These are phyloP conservation scores for Rossbeevera mucosa DNA, from an alignment of 768 basidiomycete species.

Conservation along the genomic window DNA sequence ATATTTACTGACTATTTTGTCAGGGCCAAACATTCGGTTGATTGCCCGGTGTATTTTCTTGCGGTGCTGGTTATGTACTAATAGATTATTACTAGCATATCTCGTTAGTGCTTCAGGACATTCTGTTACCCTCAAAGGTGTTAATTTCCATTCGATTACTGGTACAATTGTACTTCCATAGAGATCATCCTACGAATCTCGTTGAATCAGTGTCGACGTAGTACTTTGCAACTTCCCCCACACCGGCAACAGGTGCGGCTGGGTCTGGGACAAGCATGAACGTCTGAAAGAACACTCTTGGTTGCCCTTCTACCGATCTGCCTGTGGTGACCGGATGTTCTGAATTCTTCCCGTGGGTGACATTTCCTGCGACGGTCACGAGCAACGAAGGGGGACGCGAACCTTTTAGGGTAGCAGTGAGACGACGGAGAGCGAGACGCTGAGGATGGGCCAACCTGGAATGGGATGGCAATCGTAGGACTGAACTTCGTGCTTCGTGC, in stretches of 20 bases:
- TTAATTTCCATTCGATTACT: not conserved
- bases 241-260: slow-evolving; percentile 54
- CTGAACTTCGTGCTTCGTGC: slow-evolving; percentile 79
- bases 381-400: slow-evolving; percentile 75
- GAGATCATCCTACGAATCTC: slow-evolving; percentile 71
- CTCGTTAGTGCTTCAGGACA: not conserved
- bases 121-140: not conserved
- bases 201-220: slow-evolving; percentile 75
- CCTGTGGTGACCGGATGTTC: slow-evolving; percentile 49
- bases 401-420: slow-evolving; percentile 38
- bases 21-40: slow-evolving; percentile 91
- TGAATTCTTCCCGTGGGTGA: slow-evolving; percentile 62
- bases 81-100: slow-evolving; percentile 7
- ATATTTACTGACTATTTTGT: slow-evolving; percentile 11
- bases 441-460: slow-evolving; percentile 50
- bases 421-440: slow-evolving; percentile 2
- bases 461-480: slow-evolving; percentile 90
- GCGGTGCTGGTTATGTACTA: slow-evolving; percentile 7
- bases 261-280: slow-evolving; percentile 82
- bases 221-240: slow-evolving; percentile 76
- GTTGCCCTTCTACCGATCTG: slow-evolving; percentile 65
- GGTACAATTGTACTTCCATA: not conserved
- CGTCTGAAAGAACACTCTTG: slow-evolving; percentile 83
- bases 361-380: slow-evolving; percentile 75
- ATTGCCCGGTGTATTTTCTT: slow-evolving; percentile 11